Conservation (phyloP, 2,329 filamentous ascomycete species). For the Hypoxylon sp. region DNA sequence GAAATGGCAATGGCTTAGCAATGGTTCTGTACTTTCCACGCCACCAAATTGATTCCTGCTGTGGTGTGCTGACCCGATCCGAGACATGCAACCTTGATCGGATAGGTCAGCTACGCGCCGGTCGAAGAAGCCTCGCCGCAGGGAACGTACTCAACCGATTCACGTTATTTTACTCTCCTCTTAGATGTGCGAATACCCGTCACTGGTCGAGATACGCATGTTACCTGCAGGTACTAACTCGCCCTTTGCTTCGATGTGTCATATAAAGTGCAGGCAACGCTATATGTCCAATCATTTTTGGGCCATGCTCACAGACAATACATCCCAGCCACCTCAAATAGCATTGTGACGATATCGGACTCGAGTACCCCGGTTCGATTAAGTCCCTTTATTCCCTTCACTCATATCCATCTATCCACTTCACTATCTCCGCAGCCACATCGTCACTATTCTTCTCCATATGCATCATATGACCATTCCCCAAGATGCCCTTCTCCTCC, state of each 20-base stretch:
- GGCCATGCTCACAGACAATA: background rate
- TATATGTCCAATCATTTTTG: background rate
- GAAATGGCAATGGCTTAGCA: background rate
- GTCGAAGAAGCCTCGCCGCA: background rate
- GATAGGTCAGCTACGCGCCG: slow-evolving; percentile 3
- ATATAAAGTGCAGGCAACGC: background rate
- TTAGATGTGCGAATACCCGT: too few species aligned
- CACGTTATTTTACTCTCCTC: too few species aligned
- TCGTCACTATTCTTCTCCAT: slow-evolving; percentile 64
- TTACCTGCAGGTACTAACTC: background rate
- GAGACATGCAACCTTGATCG: slow-evolving; percentile 5
- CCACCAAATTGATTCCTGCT: background rate
- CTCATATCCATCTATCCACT: slow-evolving; percentile 8
- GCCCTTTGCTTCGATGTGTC: background rate
- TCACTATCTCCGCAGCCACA: slow-evolving; percentile 54
- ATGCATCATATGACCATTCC: slow-evolving; percentile 66
- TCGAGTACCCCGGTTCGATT: too few species aligned
- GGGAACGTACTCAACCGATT: background rate
- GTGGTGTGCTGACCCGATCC: background rate
- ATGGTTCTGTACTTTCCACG: background rate
- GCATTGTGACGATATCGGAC: background rate
- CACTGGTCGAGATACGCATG: background rate
- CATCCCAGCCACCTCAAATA: background rate
- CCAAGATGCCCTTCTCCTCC: slow-evolving; percentile 57
- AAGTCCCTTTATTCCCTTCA: background rate